Evolutionary conservation across 345 rosid genomes (phyloP).

Genomic region (Camelina sativa): DNA sequence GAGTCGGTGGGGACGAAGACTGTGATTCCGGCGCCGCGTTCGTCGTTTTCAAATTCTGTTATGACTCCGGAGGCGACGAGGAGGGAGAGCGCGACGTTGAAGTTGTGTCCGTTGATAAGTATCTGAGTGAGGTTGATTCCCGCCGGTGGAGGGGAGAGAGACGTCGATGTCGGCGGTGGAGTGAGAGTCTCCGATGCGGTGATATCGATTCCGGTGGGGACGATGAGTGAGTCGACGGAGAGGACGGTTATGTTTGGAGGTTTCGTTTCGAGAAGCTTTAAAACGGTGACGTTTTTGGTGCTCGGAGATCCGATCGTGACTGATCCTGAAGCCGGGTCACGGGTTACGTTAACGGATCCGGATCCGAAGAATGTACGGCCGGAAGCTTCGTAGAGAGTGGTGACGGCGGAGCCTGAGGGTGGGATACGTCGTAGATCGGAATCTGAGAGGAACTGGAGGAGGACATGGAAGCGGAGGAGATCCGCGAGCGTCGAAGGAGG

Average conservation of each 20-base stretch:
- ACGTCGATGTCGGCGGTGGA: conserved; percentile 34
- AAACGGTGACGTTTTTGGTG: conserved; percentile 59
- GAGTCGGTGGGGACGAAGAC: conserved; percentile 83
- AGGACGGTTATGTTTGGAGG: conserved; percentile 78
- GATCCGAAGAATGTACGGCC: conserved; percentile 50
- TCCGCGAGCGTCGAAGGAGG: conserved; percentile 70
- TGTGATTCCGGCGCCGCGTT: conserved; percentile 89
- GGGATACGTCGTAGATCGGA: conserved; percentile 68
- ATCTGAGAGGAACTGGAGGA: conserved; percentile 74
- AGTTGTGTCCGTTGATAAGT: conserved; percentile 77
- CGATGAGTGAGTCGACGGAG: conserved; percentile 62
- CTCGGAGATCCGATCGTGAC: conserved; percentile 56
- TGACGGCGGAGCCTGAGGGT: conserved; percentile 44
- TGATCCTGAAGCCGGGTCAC: conserved; percentile 54
- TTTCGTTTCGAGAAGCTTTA: conserved; percentile 56
- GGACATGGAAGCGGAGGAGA: conserved; percentile 87
- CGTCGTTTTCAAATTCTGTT: conserved; percentile 71
- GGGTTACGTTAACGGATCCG: conserved; percentile 80
- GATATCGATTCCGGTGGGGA: conserved; percentile 72
- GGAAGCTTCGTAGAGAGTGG: conserved; percentile 44
- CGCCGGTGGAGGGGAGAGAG: conserved; percentile 40
- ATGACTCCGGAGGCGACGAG: conserved; percentile 82
- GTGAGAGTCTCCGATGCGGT: conserved; percentile 77
- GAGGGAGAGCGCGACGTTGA: conserved; percentile 83
- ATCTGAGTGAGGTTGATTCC: conserved; percentile 78